A percentile compares a stretch with the other conserved stretches of the same genome.
These are phyloP conservation scores for Puccinia hordei DNA, from an alignment of 1,284 basidiomycete genomes.

Conservation along the genomic window DNA sequence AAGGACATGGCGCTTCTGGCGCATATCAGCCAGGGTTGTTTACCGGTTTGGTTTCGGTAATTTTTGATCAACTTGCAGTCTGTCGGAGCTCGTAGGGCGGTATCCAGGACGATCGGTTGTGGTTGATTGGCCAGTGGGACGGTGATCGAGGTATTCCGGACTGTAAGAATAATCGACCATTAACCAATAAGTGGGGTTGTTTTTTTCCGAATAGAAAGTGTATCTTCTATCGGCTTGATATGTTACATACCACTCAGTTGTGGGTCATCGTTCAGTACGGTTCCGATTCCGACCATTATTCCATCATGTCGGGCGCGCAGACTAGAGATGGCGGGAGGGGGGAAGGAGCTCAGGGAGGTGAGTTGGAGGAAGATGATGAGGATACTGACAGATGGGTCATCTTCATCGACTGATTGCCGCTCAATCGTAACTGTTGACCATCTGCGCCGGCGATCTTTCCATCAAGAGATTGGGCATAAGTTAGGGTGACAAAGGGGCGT, in stretches of 20 bases:
- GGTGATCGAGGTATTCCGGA: slow-evolving; percentile 58
- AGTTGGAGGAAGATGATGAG: neutral
- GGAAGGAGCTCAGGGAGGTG: slow-evolving; percentile 68
- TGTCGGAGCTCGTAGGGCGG: slow-evolving; percentile 69
- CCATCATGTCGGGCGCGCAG: slow-evolving; percentile 76
- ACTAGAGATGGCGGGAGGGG: slow-evolving; percentile 50
- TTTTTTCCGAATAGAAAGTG: neutral
- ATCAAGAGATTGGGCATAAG: slow-evolving; percentile 93
- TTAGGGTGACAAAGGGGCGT: slow-evolving; percentile 69
- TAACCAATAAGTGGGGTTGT: neutral
- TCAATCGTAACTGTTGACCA: slow-evolving; percentile 77
- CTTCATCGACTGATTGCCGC: slow-evolving; percentile 80
- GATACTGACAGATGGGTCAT: slow-evolving; percentile 84
- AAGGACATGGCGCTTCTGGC: slow-evolving; percentile 54
- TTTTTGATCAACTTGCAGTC: slow-evolving; percentile 76
- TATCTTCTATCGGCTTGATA: slow-evolving; percentile 7
- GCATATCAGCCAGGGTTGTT: slow-evolving; percentile 75
- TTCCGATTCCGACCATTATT: slow-evolving; percentile 87
- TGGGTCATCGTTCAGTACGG: slow-evolving; percentile 86
- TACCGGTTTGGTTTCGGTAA: slow-evolving; percentile 66
- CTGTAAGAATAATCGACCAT: slow-evolving; percentile 57
- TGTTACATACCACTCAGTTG: slow-evolving; percentile 76
- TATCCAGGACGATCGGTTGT: slow-evolving; percentile 81
- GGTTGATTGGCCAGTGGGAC: slow-evolving; percentile 63
- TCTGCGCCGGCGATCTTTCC: slow-evolving; percentile 81